phyloP scores from a whole-genome alignment of 2,329 filamentous ascomycete genomes.

The Coniochaeta ligniaria region DNA sequence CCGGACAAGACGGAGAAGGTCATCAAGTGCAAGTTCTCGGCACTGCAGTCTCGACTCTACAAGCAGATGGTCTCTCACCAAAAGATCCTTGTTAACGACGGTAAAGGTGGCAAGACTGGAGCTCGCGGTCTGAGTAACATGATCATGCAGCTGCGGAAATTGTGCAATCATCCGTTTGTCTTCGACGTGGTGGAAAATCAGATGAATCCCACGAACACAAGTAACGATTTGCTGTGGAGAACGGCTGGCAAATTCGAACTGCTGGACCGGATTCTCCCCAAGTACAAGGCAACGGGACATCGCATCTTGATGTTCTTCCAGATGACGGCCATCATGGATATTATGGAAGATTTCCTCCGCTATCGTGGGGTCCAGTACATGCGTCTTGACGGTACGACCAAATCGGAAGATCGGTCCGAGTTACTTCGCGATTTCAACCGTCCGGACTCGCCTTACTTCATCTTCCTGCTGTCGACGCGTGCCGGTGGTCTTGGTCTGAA shows the following conservation, averaged over 20 bases:
- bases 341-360: slow-evolving; percentile 97
- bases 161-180: slow-evolving; percentile 98
- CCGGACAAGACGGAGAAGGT: slow-evolving; percentile 99
- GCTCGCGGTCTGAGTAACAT: slow-evolving; percentile 97
- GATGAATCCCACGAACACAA: slow-evolving; percentile 84
- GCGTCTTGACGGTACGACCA: slow-evolving; percentile 92
- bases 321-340: slow-evolving; percentile 99
- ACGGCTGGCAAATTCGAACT: slow-evolving; percentile 96
- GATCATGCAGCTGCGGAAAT: slow-evolving; percentile 98
- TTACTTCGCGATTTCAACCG: slow-evolving; percentile 85
- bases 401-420: slow-evolving; percentile 93
- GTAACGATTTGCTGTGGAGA: slow-evolving; percentile 92
- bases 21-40: slow-evolving; percentile 98
- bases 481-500: slow-evolving; percentile 97
- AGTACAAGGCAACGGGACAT: slow-evolving; percentile 86
- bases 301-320: slow-evolving; percentile 99
- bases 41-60: slow-evolving; percentile 87
- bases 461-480: slow-evolving; percentile 96
- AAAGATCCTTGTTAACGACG: slow-evolving; percentile 87
- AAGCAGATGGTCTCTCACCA: slow-evolving; percentile 97
- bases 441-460: slow-evolving; percentile 87
- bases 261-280: slow-evolving; percentile 83
- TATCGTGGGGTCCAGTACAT: slow-evolving; percentile 79
- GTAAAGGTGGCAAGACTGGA: slow-evolving; percentile 89
- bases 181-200: slow-evolving; percentile 97